Evolutionary conservation across 441 rosid genomes (phyloP), one percentile per base, ranked within the genome.

Genomic region (Viola pubescens): DNA sequence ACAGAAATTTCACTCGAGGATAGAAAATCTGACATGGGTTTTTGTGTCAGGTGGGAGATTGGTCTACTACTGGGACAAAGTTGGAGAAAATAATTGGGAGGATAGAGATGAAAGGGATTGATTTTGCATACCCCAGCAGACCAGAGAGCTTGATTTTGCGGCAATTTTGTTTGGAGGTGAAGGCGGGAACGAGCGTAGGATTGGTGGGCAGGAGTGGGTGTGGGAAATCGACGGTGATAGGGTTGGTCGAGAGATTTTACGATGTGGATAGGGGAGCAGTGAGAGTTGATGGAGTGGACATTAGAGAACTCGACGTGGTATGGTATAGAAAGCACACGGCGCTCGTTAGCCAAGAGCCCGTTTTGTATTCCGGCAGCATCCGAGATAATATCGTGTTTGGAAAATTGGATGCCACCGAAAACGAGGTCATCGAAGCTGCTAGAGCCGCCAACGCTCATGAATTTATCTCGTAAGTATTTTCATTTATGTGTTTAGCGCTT

Each of bases 361-460:
- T 87, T n/a, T 54, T 90, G 39, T 87, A 80, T 59, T 79, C 88
- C 0, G 91, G 94, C 62, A 82, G 72, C 79, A 79, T 87, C 26
- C 73, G 81, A 0, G 94, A 87, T 12, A 90, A 90, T 73, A 84
- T 90, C 37, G 47, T 76, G 62, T 79, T 85, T 4, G 97, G 97
- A 56, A 85, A 85, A 63, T 77, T 72, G 0, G 88, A 85, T 34
- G 88, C 94, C 0, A 50, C 77, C 0, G 91, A 86, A 51, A 80
- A 74, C 54, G 94, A 88, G 65, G 85, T 90, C 44, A 69, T 77
- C 44, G 88, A 82, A 49, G 94, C 95, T 39, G 94, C 97, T 10
- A 78, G 79, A 70, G 89, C 91, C 0, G 95, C 97, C 56, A 90
- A 90, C 62, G 95, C 97, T 55, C 95, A 90, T 62, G 83, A 73